A percentile compares a stretch with the other conserved stretches of the same genome.
These are phyloP conservation scores for Cytospora paraplurivora DNA, from an alignment of 2,329 filamentous ascomycete genomes.

Conservation along the genomic window DNA sequence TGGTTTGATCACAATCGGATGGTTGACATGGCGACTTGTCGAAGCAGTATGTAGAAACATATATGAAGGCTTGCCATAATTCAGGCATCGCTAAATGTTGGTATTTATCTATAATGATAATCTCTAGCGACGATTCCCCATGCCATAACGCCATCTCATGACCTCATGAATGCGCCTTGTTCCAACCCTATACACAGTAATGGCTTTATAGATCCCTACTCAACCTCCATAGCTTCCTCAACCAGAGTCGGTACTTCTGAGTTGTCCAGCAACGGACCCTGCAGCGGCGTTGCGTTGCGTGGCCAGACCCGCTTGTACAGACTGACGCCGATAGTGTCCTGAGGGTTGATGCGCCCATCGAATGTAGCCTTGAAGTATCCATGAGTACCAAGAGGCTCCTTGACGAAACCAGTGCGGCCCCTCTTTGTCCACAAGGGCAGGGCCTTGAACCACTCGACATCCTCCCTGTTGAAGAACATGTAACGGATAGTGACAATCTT, in stretches of 20 bases:
- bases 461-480: slow-evolving; percentile 99
- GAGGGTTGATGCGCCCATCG: slow-evolving; percentile 92
- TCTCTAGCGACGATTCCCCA: slow-evolving; percentile 14
- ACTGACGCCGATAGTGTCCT: slow-evolving; percentile 90
- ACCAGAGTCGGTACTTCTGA: slow-evolving; percentile 30
- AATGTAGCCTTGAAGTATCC: slow-evolving; percentile 99
- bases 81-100: slow-evolving; percentile 1
- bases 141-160: slow-evolving; percentile 26
- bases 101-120: slow-evolving; percentile 17
- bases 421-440: slow-evolving; percentile 91
- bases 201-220: slow-evolving; percentile 36
- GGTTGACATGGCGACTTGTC: background rate
- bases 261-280: slow-evolving; percentile 46
- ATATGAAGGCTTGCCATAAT: slow-evolving; percentile 4
- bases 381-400: slow-evolving; percentile 92
- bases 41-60: background rate
- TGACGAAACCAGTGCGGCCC: slow-evolving; percentile 86
- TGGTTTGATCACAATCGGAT: slow-evolving; percentile 2
- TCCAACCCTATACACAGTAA: slow-evolving; percentile 8
- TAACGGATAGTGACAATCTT: slow-evolving; percentile 94
- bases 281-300: slow-evolving; percentile 58
- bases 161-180: slow-evolving; percentile 12
- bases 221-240: slow-evolving; percentile 44
- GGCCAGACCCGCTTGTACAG: slow-evolving; percentile 87
- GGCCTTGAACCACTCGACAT: slow-evolving; percentile 97